phyloP scores from a whole-genome alignment of 345 rosid genomes.

The Lepidium didymum region DNA sequence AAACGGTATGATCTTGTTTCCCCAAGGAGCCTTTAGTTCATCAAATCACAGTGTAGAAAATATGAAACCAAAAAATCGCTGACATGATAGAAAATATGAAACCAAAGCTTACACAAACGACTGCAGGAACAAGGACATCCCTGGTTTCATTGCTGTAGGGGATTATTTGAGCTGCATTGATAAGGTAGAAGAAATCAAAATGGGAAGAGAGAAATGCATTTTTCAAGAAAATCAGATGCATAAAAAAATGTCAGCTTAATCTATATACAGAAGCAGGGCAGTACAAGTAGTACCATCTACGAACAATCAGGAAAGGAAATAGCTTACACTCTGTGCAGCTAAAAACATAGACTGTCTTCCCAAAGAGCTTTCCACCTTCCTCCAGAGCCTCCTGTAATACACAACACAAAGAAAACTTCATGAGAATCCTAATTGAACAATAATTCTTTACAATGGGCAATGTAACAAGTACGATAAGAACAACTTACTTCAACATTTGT shows the following conservation, averaged over 20 bases:
- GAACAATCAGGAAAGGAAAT: not conserved
- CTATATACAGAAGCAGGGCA: not conserved
- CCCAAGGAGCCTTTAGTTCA: not conserved
- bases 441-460: not conserved
- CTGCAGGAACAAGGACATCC: conserved; percentile 48
- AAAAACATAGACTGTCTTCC: conserved; percentile 66
- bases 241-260: not conserved
- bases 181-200: conserved; percentile 1
- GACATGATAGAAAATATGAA: not conserved
- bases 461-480: not conserved
- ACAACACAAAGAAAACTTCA: not conserved
- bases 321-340: conserved; percentile 87
- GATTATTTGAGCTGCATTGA: conserved; percentile 72
- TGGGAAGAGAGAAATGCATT: not conserved
- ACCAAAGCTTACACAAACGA: conserved; percentile 67
- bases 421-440: not conserved
- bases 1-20: not conserved
- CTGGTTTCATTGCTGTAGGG: conserved; percentile 36
- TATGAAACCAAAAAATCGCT: not conserved
- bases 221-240: not conserved
- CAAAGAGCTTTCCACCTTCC: conserved; percentile 68
- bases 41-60: not conserved
- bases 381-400: conserved; percentile 70
- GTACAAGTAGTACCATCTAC: not conserved
- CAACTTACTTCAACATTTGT: conserved; percentile 73